phyloP scores from a whole-genome alignment of 176 grass and related monocot genomes.

The Melocanna baccifera region DNA sequence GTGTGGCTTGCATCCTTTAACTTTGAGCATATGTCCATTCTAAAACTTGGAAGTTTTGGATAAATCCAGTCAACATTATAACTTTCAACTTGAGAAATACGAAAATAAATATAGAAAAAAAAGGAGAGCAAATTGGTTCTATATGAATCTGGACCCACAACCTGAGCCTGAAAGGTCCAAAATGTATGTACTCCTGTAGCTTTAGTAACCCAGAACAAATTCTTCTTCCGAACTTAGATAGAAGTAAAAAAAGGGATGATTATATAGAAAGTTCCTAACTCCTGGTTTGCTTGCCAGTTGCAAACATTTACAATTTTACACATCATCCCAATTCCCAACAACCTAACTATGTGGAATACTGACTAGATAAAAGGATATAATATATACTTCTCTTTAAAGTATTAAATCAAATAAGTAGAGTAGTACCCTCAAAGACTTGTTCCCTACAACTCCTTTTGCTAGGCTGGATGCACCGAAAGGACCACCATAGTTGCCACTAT shows the following conservation, averaged over 20 bases:
- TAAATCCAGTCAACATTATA: neutral
- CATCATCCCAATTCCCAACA: neutral
- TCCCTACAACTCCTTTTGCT: conserved; percentile 79
- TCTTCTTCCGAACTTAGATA: neutral
- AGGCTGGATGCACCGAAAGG: conserved; percentile 84
- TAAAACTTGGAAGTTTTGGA: neutral
- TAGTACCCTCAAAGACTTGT: conserved; percentile 94
- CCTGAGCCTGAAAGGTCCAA: neutral
- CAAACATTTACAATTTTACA: neutral
- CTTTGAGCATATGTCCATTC: neutral
- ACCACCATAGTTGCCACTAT: conserved; percentile 97
- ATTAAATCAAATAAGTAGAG: conserved; percentile 7
- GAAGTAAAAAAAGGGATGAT: neutral
- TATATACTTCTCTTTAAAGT: neutral
- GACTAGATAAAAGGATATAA: neutral
- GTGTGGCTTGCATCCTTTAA: neutral
- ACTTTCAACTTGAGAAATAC: neutral
- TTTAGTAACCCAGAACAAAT: conserved; percentile 10
- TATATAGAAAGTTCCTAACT: neutral
- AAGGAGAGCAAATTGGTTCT: neutral
- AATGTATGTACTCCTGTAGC: neutral
- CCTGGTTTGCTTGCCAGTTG: neutral
- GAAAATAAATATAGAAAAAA: neutral
- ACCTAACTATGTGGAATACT: neutral
- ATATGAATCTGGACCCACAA: neutral